Evolutionary conservation across 257 asterid genomes (phyloP), one percentile per base, ranked within the genome.

Genomic region (Primulina eburnea): DNA sequence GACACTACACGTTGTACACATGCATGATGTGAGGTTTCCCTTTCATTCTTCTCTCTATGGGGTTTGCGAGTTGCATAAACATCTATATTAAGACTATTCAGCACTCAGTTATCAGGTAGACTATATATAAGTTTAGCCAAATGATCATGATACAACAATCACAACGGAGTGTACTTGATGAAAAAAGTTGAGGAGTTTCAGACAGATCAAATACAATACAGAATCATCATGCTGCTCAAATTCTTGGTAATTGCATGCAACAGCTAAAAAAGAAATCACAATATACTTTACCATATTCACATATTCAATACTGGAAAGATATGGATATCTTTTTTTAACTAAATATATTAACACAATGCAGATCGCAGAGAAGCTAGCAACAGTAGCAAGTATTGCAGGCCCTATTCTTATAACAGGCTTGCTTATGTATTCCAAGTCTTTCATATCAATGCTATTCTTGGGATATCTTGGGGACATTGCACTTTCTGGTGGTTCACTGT

Each of bases 371-470:
- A 79, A 79, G 77, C 66, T 84, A 64, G 53, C 32, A 38, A 61
- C 75, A 61, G 33, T 82, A 59, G 74, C 73, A 56, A 74, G 65
- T 53, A 72, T 72, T 14, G 68, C 70, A 50, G 72, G 73, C 33
- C 87, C 87, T 6, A 76, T 80, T 40, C 55, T 80, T 21, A 7
- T 76, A 40, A 77, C 80, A 69, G 70, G 82, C 74, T 62, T 80
- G 74, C 70, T 78, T 9, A 38, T 76, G 80, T 74, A 82, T 35
- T 80, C 82, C 1, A 82, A 80, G 78, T 80, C 87, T 68, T 76
- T 85, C 80, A 73, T 82, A 71, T 82, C 86, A 30, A 73, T 76
- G 86, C 73, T 80, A 61, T 85, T 78, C 80, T 82, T 81, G 68
- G 86, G 90, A 34, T 78, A 75, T 67, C 82, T 82, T 12, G 88